Percentiles rank a stretch among this genome's conserved stretches.
These are phyloP conservation scores for Schoenoplectus triqueter DNA, from an alignment of 202 grass and related monocot genomes.

Conservation along the genomic window DNA sequence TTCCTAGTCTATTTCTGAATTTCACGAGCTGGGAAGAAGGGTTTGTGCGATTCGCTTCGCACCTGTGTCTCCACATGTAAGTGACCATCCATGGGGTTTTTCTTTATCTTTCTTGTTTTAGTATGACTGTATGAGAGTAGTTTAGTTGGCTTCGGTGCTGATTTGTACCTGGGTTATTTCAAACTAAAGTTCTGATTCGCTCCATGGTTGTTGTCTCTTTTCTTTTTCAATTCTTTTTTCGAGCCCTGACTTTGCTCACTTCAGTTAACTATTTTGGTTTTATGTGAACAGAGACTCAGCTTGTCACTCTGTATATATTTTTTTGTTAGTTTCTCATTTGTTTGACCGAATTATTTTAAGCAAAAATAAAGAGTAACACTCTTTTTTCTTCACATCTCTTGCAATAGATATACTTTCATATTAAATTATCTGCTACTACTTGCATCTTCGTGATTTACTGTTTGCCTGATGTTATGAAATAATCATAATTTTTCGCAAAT, in stretches of 20 bases:
- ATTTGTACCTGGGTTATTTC: neutral
- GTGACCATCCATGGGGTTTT: neutral
- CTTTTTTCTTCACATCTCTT: neutral
- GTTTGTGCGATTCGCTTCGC: neutral
- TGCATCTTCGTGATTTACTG: neutral
- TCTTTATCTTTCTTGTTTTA: neutral
- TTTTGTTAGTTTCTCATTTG: neutral
- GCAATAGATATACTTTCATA: neutral
- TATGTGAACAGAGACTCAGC: too few relatives aligned
- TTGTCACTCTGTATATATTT: too few relatives aligned
- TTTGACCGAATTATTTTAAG: neutral
- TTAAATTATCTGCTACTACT: neutral
- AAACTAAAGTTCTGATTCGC: neutral
- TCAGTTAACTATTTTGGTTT: slow-evolving; percentile 22
- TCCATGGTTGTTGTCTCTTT: neutral
- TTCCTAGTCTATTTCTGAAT: neutral
- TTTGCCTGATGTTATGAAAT: neutral
- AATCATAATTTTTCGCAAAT: neutral
- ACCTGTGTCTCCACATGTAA: slow-evolving; percentile 24
- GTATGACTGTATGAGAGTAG: neutral
- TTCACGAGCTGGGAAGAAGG: neutral
- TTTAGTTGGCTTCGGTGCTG: neutral
- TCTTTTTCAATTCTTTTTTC: too few relatives aligned
- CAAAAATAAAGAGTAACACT: neutral
- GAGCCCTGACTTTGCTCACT: neutral